Evolutionary conservation across 805 yeast genomes (phyloP), one percentile per base, ranked within the genome.

Genomic region (Yamadazyma kitorensis): DNA sequence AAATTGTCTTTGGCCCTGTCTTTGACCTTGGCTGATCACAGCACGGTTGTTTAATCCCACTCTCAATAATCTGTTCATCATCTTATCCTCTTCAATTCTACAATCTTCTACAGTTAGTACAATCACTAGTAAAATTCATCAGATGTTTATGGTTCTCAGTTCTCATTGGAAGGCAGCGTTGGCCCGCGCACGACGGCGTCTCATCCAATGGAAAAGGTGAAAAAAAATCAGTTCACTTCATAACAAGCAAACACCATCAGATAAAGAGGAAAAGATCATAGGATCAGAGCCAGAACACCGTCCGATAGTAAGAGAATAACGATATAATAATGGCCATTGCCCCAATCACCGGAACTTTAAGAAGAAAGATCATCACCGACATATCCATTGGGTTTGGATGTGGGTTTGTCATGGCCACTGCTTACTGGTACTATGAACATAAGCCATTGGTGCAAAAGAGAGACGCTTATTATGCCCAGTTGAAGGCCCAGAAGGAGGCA

Each of bases 361-460:
- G 78, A 69, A 85, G 78, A 72, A 84, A 80, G 68, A 77, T 86
- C 63, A 72, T 81, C 57, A 76, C 83, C 49, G 96, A 89, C 55
- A 78, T 89, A 59, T 45, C 78, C 50, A 64, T 82, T 45, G 95
- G 93, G 41, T 73, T 78, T 64, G 74, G 52, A 36, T 52, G 55
- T 45, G 91, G 91, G 37, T 64, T 75, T 40, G 75, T 61, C 24
- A 47, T 64, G 49, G 74, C 79, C 54, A 88, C 82, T 42, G 68
- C 73, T 45, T 75, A 72, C 66, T 88, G 91, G 93, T 83, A 95
- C 86, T 78, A 80, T 76, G 85, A 67, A 52, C 97, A 89, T 82
- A 80, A 76, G 71, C 76, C 80, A 23, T 49, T 71, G 41, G 83
- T 86, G 38, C 73, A 72, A 48, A 73, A 68, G 55, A 85, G 96